Evolutionary conservation across 139 green algal genomes (phyloP).

Genomic region (Haematococcus sp.): DNA sequence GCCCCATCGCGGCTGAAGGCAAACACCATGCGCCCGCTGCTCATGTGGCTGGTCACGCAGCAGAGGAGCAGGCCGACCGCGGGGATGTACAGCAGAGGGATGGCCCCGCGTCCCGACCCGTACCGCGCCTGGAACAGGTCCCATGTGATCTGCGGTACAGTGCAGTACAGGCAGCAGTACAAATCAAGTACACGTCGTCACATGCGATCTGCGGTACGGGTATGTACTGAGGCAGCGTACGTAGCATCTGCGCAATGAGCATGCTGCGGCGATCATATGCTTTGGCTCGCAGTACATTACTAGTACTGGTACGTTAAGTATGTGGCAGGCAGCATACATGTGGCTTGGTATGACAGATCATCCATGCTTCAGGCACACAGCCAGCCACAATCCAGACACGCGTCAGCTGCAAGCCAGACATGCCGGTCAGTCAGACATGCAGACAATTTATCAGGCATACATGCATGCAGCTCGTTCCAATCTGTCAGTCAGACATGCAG

Average conservation of each 20-base stretch:
- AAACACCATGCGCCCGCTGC: conserved; percentile 33
- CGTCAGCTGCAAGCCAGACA: no score
- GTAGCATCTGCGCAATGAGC: background rate
- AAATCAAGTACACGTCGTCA: no score
- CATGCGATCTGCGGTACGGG: background rate
- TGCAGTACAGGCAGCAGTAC: background rate
- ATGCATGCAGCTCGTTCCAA: background rate
- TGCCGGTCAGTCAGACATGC: no score
- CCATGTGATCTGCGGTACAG: conserved; percentile 1
- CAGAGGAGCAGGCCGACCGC: conserved; percentile 26
- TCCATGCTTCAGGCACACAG: no score
- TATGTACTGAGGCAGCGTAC: background rate
- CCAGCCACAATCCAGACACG: background rate
- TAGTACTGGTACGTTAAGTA: no score
- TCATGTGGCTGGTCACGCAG: conserved; percentile 4
- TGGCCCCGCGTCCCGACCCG: conserved; percentile 16
- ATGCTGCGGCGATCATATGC: background rate
- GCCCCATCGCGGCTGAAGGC: conserved; percentile 52
- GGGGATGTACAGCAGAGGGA: conserved; percentile 24
- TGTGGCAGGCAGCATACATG: no score
- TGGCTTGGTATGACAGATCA: no score
- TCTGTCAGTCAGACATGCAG: background rate
- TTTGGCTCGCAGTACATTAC: no score
- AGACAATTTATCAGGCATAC: background rate
- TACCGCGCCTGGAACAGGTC: conserved; percentile 19